A percentile compares a stretch with the other conserved stretches of the same genome.
Evolutionary conservation across 2,329 filamentous ascomycete species (phyloP).

Genomic region (Ilyonectria mors-panacis): DNA sequence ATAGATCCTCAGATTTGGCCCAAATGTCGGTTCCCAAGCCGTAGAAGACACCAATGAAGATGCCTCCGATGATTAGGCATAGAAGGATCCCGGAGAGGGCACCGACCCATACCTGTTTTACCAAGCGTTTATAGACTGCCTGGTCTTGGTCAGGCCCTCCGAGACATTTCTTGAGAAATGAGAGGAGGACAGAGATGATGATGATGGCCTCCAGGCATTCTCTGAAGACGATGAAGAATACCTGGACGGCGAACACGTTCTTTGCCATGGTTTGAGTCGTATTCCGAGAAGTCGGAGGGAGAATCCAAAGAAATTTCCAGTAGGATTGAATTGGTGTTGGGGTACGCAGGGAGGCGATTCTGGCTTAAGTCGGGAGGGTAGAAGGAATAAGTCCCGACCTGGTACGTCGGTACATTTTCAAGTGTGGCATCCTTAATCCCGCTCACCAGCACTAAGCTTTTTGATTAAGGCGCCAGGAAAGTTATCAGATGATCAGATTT

Average conservation of each 20-base stretch:
- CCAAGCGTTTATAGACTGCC: constrained; percentile 73
- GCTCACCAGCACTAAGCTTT: not conserved
- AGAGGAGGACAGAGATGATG: constrained; percentile 83
- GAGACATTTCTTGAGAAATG: constrained; percentile 84
- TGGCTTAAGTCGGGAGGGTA: constrained; percentile 15
- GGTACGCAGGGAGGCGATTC: not conserved
- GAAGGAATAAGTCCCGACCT: constrained; percentile 1
- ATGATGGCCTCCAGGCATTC: constrained; percentile 84
- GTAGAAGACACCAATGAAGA: constrained; percentile 79
- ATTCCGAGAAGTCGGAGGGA: not conserved
- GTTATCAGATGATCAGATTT: constrained; percentile 33
- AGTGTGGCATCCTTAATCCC: not conserved
- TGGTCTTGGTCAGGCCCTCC: constrained; percentile 71
- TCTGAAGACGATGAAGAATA: constrained; percentile 90
- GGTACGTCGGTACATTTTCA: not conserved
- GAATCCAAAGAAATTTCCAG: not conserved
- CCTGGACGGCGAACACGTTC: constrained; percentile 79
- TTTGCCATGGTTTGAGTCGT: constrained; percentile 63
- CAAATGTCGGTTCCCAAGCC: constrained; percentile 75
- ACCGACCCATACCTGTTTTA: constrained; percentile 78
- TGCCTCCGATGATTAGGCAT: constrained; percentile 73
- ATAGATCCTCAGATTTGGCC: constrained; percentile 75
- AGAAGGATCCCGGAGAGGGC: constrained; percentile 71
- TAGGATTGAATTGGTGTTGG: not conserved
- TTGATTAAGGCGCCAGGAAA: not conserved